Evolutionary conservation across 257 asterid genomes (phyloP).

Genomic region (Nicotiana tabacum): DNA sequence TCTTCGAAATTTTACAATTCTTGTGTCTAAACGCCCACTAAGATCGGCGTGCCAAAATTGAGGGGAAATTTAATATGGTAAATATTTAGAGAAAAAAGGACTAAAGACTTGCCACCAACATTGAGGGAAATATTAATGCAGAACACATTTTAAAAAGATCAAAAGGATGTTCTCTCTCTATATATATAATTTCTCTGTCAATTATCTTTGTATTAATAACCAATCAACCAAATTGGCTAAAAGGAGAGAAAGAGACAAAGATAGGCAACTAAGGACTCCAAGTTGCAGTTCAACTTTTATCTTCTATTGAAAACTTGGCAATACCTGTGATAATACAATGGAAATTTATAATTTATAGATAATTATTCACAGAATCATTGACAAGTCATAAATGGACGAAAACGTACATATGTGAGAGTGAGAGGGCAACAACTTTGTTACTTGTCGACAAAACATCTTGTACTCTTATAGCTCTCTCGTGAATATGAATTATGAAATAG

Average conservation of each 20-base stretch:
- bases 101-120: not conserved
- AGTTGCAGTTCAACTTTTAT: not conserved
- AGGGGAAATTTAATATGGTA: too few species aligned
- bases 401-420: not conserved
- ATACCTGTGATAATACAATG: not conserved
- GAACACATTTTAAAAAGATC: too few species aligned
- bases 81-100: too few species aligned
- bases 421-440: constrained; percentile 6
- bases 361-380: not conserved
- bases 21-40: too few species aligned
- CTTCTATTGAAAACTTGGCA: not conserved
- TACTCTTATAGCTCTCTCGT: not conserved
- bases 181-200: not conserved
- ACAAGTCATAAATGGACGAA: not conserved
- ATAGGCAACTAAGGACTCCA: not conserved
- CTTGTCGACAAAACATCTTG: not conserved
- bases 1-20: too few species aligned
- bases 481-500: not conserved
- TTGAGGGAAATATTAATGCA: not conserved
- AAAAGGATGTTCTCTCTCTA: not conserved
- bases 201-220: not conserved
- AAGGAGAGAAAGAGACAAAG: not conserved
- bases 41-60: too few species aligned
- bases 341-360: not conserved
- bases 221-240: not conserved